Percentiles rank a stretch among this genome's conserved stretches.
phyloP scores from a whole-genome alignment of 2,329 filamentous ascomycete genomes.

The Diaporthe batatas region DNA sequence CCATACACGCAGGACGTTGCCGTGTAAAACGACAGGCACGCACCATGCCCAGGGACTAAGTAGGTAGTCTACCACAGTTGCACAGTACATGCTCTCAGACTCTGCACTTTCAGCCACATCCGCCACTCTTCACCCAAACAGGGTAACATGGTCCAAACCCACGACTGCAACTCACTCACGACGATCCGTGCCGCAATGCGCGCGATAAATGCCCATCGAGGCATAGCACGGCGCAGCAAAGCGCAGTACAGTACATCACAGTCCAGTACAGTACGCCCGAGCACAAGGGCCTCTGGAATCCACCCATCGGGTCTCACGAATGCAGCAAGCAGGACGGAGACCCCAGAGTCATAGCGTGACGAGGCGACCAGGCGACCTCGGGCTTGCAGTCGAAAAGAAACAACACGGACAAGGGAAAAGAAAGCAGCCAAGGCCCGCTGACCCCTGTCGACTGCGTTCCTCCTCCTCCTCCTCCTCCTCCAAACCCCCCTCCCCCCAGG shows the following conservation, averaged over 20 bases:
- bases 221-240: neutral
- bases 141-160: neutral
- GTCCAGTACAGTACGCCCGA: neutral
- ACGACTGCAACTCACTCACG: slow-evolving; percentile 1
- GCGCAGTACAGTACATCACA: too few relatives aligned
- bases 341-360: slow-evolving; percentile 26
- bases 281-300: slow-evolving; percentile 3
- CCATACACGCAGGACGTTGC: slow-evolving; percentile 3
- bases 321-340: slow-evolving; percentile 25
- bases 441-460: slow-evolving; percentile 8
- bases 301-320: slow-evolving; percentile 26
- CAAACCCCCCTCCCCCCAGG: neutral
- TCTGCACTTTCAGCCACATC: neutral
- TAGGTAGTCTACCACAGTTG: too few relatives aligned
- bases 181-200: slow-evolving; percentile 26
- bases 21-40: neutral
- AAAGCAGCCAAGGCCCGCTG: slow-evolving; percentile 13
- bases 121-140: neutral
- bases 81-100: too few relatives aligned
- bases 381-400: slow-evolving; percentile 5
- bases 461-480: neutral
- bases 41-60: too few relatives aligned
- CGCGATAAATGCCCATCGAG: too few relatives aligned
- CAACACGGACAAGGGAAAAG: neutral
- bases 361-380: slow-evolving; percentile 16